Evolutionary conservation across 306 rosid genomes (phyloP).

Genomic region (Quercus variabilis): DNA sequence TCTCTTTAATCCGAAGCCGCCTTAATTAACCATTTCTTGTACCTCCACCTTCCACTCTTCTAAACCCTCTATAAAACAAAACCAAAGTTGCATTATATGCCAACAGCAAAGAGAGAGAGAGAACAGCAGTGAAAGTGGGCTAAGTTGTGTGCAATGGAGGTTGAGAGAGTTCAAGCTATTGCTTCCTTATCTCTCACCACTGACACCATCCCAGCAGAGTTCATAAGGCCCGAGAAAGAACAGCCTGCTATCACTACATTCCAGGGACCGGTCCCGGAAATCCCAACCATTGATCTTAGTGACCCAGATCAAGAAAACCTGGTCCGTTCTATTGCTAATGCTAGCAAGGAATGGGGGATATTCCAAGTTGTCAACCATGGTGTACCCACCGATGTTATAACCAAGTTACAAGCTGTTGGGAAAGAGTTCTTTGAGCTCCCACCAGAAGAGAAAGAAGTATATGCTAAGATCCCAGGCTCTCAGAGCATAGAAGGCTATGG

Average conservation of each 20-base stretch:
- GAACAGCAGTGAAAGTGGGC: background rate
- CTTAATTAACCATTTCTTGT: too few relatives aligned
- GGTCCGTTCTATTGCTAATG: constrained; percentile 8
- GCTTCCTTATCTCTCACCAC: constrained; percentile 8
- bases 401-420: constrained; percentile 29
- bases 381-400: constrained; percentile 23
- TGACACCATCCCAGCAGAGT: constrained; percentile 27
- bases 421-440: constrained; percentile 37
- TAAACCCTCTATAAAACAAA: too few relatives aligned
- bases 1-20: too few relatives aligned
- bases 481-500: constrained; percentile 33
- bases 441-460: constrained; percentile 37
- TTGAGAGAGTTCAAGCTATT: constrained; percentile 36
- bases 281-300: constrained; percentile 38
- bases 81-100: too few relatives aligned
- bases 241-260: constrained; percentile 35
- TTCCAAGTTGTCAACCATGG: constrained; percentile 51
- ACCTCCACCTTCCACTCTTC: too few relatives aligned
- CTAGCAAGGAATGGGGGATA: constrained; percentile 42
- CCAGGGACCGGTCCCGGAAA: constrained; percentile 20
- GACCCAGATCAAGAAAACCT: constrained; percentile 26
- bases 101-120: too few relatives aligned
- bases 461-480: constrained; percentile 21
- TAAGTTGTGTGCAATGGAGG: constrained; percentile 13
- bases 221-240: constrained; percentile 32